A percentile compares a stretch with the other conserved stretches of the same genome.
Conservation (phyloP, 2,329 filamentous ascomycete species). For the Fusarium siculi region DNA sequence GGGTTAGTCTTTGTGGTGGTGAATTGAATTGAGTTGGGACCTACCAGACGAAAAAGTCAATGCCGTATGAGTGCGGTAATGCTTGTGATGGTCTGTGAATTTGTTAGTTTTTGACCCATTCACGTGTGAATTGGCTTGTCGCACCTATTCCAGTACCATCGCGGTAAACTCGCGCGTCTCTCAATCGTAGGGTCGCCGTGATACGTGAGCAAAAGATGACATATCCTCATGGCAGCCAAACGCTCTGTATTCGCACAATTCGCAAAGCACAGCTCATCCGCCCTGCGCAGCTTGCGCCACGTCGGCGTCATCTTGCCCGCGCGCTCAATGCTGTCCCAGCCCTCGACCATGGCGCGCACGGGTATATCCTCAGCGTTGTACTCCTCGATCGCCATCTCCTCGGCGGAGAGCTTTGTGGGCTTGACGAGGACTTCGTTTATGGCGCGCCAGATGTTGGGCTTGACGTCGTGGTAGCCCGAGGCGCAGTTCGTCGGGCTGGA, state of each 20-base stretch:
- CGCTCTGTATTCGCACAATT: conserved; percentile 35
- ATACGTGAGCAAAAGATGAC: conserved; percentile 42
- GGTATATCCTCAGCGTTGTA: conserved; percentile 40
- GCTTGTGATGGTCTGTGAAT: conserved; percentile 41
- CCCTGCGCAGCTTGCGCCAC: conserved; percentile 43
- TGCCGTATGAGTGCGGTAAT: conserved; percentile 44
- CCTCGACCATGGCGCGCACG: conserved; percentile 41
- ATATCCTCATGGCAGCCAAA: conserved; percentile 40
- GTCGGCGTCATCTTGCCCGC: conserved; percentile 40
- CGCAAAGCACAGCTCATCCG: conserved; percentile 41
- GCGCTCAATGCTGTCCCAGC: conserved; percentile 45
- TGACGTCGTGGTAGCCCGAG: background rate
- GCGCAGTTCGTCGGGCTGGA: conserved; percentile 7
- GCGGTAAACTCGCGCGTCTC: conserved; percentile 36
- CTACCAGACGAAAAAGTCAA: conserved; percentile 48
- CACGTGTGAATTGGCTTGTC: background rate
- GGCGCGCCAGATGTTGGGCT: conserved; percentile 41
- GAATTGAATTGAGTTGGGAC: background rate
- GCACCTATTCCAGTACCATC: conserved; percentile 45
- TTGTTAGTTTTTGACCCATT: background rate
- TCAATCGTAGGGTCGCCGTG: conserved; percentile 41
- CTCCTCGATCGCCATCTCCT: conserved; percentile 35
- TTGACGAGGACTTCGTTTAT: conserved; percentile 38
- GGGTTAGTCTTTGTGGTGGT: background rate
- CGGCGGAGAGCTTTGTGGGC: conserved; percentile 15